Conservation (phyloP, 768 basidiomycete species). For the Austroboletus eburneus region DNA sequence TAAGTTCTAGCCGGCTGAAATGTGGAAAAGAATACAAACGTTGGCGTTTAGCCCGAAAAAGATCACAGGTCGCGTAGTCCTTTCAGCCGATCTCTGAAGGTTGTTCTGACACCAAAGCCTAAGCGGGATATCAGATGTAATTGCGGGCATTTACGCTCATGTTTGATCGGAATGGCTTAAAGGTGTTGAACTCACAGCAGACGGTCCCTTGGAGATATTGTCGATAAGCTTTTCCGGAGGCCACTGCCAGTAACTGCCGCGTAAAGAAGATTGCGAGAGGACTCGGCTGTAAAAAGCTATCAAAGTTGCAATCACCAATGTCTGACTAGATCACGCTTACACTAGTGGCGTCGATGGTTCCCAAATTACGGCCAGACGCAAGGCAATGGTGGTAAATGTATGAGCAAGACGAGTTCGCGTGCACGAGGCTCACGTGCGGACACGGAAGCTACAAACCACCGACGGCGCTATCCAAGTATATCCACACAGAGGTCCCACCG, state of each 20-base stretch:
- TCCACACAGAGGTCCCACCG: not conserved
- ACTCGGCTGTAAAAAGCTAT: conserved; percentile 1
- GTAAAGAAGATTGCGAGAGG: not conserved
- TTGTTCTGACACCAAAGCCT: not conserved
- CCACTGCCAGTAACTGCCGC: too few relatives aligned
- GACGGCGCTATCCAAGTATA: conserved; percentile 9
- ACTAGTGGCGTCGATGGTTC: not conserved
- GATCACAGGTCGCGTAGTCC: not conserved
- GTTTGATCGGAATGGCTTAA: not conserved
- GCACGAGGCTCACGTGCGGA: conserved; percentile 1
- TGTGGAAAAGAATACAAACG: conserved; percentile 4
- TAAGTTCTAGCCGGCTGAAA: not conserved
- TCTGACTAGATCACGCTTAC: conserved; percentile 10
- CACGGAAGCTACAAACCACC: conserved; percentile 19
- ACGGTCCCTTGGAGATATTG: too few relatives aligned
- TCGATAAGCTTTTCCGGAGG: too few relatives aligned
- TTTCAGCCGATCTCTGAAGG: not conserved
- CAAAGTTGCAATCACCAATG: not conserved
- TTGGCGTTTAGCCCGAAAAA: not conserved
- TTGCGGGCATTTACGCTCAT: not conserved
- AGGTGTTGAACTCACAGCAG: conserved; percentile 9
- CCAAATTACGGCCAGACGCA: not conserved
- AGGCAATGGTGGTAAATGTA: not conserved
- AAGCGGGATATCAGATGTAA: too few relatives aligned
- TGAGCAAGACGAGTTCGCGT: not conserved